Evolutionary conservation across 352 stramenopile species (phyloP).

Genomic region (Labyrinthula sp.): DNA sequence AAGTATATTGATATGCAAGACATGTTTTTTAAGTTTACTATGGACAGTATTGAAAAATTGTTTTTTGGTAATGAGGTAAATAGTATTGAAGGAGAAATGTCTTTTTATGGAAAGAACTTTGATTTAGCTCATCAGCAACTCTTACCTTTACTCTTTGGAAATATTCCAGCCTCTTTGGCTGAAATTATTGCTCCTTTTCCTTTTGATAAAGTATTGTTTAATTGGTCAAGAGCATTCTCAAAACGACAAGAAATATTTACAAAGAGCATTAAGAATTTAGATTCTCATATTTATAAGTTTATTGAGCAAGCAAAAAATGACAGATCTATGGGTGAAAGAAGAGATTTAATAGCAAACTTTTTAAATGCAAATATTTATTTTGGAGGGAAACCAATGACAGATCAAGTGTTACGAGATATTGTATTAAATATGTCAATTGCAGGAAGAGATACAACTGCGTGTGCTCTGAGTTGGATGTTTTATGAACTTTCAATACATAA

Average conservation of each 20-base stretch:
- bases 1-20: conserved; percentile 13
- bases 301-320: conserved; percentile 15
- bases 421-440: conserved; percentile 39
- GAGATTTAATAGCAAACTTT: conserved; percentile 30
- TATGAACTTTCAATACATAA: conserved; percentile 13
- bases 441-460: conserved; percentile 34
- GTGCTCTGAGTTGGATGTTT: conserved; percentile 21
- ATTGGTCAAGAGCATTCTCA: neutral
- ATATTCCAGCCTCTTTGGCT: conserved; percentile 9
- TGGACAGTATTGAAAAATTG: conserved; percentile 26
- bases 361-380: conserved; percentile 15
- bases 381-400: neutral
- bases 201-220: conserved; percentile 2
- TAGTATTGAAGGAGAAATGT: conserved; percentile 4
- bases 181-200: conserved; percentile 17
- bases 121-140: conserved; percentile 13
- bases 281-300: conserved; percentile 24
- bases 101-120: conserved; percentile 5
- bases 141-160: conserved; percentile 2
- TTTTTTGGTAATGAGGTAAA: conserved; percentile 24
- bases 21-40: conserved; percentile 21
- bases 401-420: conserved; percentile 36
- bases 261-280: conserved; percentile 4
- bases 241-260: conserved; percentile 18
- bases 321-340: neutral